These are phyloP conservation scores for Lycium ferocissimum DNA, from an alignment of 257 asterid species.

Conservation along the genomic window DNA sequence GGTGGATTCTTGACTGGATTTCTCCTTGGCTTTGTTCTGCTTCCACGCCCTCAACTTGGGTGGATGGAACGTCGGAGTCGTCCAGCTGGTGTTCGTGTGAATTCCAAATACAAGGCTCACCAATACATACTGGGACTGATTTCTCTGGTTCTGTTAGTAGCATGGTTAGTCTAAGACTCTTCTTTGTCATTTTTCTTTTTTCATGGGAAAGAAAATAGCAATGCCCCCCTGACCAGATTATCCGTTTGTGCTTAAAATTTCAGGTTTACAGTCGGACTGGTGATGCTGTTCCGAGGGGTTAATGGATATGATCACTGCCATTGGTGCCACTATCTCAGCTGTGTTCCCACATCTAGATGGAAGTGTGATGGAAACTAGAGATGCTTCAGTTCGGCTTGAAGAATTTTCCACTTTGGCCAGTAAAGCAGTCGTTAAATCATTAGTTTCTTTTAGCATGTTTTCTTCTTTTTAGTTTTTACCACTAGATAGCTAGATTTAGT, in stretches of 20 bases:
- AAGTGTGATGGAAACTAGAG: slow-evolving; percentile 52
- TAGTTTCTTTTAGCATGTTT: slow-evolving; percentile 8
- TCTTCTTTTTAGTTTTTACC: slow-evolving; percentile 14
- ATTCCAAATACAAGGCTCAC: slow-evolving; percentile 70
- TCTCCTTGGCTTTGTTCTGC: slow-evolving; percentile 80
- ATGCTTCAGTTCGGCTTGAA: not conserved
- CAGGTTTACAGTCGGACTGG: slow-evolving; percentile 74
- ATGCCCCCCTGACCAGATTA: slow-evolving; percentile 1
- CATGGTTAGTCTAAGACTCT: slow-evolving; percentile 58
- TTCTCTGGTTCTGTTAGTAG: slow-evolving; percentile 62
- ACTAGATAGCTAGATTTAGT: slow-evolving; percentile 22
- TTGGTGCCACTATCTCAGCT: slow-evolving; percentile 80
- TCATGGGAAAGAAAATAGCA: not conserved
- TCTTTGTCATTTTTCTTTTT: not conserved
- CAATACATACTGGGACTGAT: slow-evolving; percentile 67
- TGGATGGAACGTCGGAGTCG: slow-evolving; percentile 71
- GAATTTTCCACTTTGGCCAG: not conserved
- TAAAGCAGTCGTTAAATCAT: slow-evolving; percentile 10
- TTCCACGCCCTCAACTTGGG: slow-evolving; percentile 89
- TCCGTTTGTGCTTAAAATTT: slow-evolving; percentile 5
- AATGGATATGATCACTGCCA: slow-evolving; percentile 73
- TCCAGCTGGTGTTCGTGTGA: slow-evolving; percentile 57
- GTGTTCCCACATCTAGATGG: slow-evolving; percentile 85
- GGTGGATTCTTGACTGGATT: slow-evolving; percentile 91
- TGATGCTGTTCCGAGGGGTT: slow-evolving; percentile 77